Conservation (phyloP, 2,329 filamentous ascomycete genomes). For the Fonsecaea nubica region DNA sequence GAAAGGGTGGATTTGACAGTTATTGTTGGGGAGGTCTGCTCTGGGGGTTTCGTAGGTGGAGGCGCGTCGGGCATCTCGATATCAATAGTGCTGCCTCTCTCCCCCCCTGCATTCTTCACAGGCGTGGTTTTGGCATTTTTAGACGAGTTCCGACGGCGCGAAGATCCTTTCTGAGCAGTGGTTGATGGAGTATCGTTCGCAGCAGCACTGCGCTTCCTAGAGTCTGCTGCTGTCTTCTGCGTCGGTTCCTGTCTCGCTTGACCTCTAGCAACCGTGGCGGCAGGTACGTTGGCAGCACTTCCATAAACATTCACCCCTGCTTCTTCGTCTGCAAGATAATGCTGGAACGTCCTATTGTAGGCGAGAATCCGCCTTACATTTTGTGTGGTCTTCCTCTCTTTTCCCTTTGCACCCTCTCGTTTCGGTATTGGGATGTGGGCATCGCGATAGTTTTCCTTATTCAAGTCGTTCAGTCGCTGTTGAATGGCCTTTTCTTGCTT, state of each 20-base stretch:
- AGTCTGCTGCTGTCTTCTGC: slow-evolving; percentile 30
- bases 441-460: slow-evolving; percentile 78
- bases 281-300: slow-evolving; percentile 24
- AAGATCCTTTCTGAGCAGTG: slow-evolving; percentile 25
- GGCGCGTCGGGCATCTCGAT: slow-evolving; percentile 31
- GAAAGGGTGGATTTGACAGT: slow-evolving; percentile 32
- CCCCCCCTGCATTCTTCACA: slow-evolving; percentile 20
- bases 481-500: slow-evolving; percentile 81
- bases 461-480: slow-evolving; percentile 81
- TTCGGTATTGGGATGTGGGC: slow-evolving; percentile 65
- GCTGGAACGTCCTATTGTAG: slow-evolving; percentile 58
- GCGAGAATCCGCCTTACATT: slow-evolving; percentile 57
- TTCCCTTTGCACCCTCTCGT: slow-evolving; percentile 48
- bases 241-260: slow-evolving; percentile 20
- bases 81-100: slow-evolving; percentile 15
- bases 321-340: slow-evolving; percentile 60
- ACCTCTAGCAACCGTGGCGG: slow-evolving; percentile 28
- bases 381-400: slow-evolving; percentile 53
- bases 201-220: slow-evolving; percentile 42
- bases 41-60: not conserved
- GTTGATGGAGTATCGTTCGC: slow-evolving; percentile 37
- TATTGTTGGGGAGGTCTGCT: not conserved
- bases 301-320: slow-evolving; percentile 45
- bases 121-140: slow-evolving; percentile 19
- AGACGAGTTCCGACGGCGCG: slow-evolving; percentile 22